Base-by-base conservation (phyloP, 106 monocot genomes). In the Apostasia ramifera region DNA sequence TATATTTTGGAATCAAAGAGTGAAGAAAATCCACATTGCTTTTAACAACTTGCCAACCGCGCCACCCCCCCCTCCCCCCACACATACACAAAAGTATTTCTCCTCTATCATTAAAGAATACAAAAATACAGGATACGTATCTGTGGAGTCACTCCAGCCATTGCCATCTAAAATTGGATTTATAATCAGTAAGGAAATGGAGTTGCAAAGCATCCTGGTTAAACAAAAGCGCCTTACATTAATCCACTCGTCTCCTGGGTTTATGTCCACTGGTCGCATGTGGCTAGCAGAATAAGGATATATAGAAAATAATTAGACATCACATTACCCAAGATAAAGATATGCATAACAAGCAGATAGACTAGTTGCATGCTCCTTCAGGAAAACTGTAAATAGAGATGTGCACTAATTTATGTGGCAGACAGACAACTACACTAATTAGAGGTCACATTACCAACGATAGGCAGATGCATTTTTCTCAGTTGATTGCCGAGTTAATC, bases 231-330 rank as follows among this genome's bases (percentile, higher is more conserved):
- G 39, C 55, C 92, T 81, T 81, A 92, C 97, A 83, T 90, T 98
- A 79, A 71, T 90, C 97, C 97, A 98, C 73, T 97, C 92, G 59
- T 92, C 92, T 58, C 85, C 70, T 50, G 97, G 97, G 85, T 90
- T 97, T 67, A 83, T 83, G 62, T 97, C 97, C 49, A 97, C 66
- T 44, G 92, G 84, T 76, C 75, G 82, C 92, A 97, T 85, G 57
- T 77, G 89, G 72, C 92, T 98, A 73, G 53, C 12, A 72, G 26
- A 55, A 5, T 26, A 26, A 49, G 0, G 43, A 47, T 1, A 62
- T 26, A 65, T 8, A 26, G 8, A 65, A 65, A 47, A 47, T 2
- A 26, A 26, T 65, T 26, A 49, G 39, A 59, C 37, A 37, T 47
- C 26, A 48, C 48, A 12, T 62, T 47, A 49, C 11, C 46, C 1